Evolutionary conservation across 441 rosid genomes (phyloP), one percentile per base, ranked within the genome.

Genomic region (Adansonia madagascariensis): DNA sequence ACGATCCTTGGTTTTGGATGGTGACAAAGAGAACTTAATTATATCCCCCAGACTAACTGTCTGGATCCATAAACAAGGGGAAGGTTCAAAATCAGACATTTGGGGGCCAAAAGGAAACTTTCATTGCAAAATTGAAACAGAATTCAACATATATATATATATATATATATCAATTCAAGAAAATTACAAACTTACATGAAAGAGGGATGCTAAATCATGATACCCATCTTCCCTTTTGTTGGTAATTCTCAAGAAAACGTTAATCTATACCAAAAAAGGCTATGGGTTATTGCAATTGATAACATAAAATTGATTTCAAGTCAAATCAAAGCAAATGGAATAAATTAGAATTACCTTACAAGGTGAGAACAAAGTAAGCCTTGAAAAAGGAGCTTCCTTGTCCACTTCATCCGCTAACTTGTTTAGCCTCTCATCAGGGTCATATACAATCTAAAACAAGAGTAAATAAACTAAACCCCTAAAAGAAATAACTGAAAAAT

Each of bases 171-270:
- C 31, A 56, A 72, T 18, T 72, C 22, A 3, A 6, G n/a, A 27
- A 69, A 22, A 18, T 10, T 39, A 41, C 35, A 41, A 75, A 75
- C 88, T 90, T 77, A 94, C 98, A 84, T 95, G 99, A 87, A 95
- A 94, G 53, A 94, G 91, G 78, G 97, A 95, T 4, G 99, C 97
- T 83, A 95, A 88, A 80, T 91, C 98, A 86, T 95, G 99, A 84
- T 83, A 95, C 71, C 97, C 99, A 80, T 95, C 99, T 78, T 88
- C 94, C 64, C 98, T 82, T 78, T 90, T 94, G 60, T 84, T 77
- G 0, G 98, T 95, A 53, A 95, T 91, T 84, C 97, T 89, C 89
- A 95, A 87, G 89, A 95, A 95, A 73, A 92, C 95, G 85, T 95
- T 95, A 77, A 94, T 88, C 97, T 95, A 82, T 72, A 61, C 66